These are phyloP conservation scores for Verticillium tricorpus DNA, from an alignment of 2,329 filamentous ascomycete genomes.

Conservation along the genomic window DNA sequence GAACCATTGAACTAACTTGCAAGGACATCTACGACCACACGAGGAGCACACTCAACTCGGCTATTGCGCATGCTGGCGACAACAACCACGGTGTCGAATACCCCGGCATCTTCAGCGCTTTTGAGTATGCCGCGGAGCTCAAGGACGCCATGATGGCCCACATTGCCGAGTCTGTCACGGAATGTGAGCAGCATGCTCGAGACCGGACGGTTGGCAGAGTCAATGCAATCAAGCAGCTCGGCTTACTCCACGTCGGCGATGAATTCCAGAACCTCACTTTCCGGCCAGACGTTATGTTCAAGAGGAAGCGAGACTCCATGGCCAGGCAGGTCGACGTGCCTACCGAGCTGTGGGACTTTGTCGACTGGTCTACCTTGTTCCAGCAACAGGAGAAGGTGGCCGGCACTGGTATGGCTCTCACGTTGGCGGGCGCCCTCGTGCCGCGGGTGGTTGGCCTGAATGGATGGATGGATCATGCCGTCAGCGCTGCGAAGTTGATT, in stretches of 20 bases:
- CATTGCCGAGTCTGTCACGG: conserved; percentile 71
- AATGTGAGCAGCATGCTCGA: conserved; percentile 84
- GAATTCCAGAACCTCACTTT: conserved; percentile 84
- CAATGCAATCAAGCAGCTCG: conserved; percentile 81
- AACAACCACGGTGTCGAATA: conserved; percentile 79
- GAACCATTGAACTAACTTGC: conserved; percentile 78
- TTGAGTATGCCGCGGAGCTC: conserved; percentile 89
- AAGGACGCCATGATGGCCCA: conserved; percentile 88
- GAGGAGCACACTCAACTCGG: conserved; percentile 66
- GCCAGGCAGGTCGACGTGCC: conserved; percentile 83
- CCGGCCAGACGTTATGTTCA: conserved; percentile 91
- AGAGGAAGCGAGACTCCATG: conserved; percentile 71
- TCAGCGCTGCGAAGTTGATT: conserved; percentile 76
- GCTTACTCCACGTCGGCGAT: conserved; percentile 81
- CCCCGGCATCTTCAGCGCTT: conserved; percentile 77
- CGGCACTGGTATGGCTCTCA: conserved; percentile 91
- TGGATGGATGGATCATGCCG: conserved; percentile 82
- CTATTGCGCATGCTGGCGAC: conserved; percentile 73
- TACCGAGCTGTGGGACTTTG: conserved; percentile 88
- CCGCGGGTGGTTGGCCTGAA: conserved; percentile 76
- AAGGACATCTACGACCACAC: conserved; percentile 83
- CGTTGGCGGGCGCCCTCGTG: conserved; percentile 80
- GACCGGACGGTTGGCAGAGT: conserved; percentile 74
- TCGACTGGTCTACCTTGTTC: conserved; percentile 77
- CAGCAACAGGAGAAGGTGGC: conserved; percentile 93